These are phyloP conservation scores for Aspergillus fijiensis DNA, from an alignment of 2,329 filamentous ascomycete species.

Conservation along the genomic window DNA sequence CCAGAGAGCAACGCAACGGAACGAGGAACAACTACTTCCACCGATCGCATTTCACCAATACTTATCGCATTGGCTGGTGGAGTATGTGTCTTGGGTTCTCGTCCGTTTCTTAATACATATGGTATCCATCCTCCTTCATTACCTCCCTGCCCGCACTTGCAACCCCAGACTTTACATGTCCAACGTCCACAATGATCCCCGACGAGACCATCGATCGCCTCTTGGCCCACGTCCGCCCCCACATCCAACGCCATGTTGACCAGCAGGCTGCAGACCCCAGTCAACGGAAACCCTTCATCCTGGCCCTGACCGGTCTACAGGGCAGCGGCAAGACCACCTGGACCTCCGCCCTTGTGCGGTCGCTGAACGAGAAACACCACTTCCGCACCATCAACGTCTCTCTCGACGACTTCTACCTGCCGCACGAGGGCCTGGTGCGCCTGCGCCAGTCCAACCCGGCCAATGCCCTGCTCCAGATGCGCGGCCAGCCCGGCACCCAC, in stretches of 20 bases:
- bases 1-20: background rate
- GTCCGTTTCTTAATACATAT: too few species aligned
- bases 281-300: background rate
- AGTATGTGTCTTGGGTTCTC: too few species aligned
- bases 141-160: background rate
- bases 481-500: background rate
- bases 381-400: background rate
- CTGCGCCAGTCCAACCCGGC: background rate
- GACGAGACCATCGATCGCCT: background rate
- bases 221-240: background rate
- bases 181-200: background rate
- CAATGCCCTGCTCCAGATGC: background rate
- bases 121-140: background rate
- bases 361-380: background rate
- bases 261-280: background rate
- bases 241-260: background rate
- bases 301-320: background rate
- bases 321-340: conserved; percentile 1
- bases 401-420: background rate
- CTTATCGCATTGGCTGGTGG: too few species aligned
- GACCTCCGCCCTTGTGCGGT: background rate
- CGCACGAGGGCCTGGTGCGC: background rate
- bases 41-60: too few species aligned
- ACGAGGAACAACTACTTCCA: too few species aligned
- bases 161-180: background rate